A percentile compares a stretch with the other conserved stretches of the same genome.
These are phyloP conservation scores for Fimicolochytrium jonesii DNA, from an alignment of 192 early-diverging fungal genomes.

Conservation along the genomic window DNA sequence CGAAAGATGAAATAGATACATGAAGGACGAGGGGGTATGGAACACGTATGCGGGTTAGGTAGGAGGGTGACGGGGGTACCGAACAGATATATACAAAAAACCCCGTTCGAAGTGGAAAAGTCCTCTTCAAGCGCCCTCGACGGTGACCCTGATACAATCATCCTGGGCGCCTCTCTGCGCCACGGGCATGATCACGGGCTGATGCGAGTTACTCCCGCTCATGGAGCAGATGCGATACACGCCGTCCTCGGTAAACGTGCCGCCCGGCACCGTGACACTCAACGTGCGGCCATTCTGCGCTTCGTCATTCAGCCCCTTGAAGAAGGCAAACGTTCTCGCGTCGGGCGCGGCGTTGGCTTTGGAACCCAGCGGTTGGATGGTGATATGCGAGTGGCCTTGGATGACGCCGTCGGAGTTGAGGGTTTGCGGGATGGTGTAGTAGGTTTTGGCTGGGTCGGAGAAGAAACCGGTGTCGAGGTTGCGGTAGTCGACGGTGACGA, in stretches of 20 bases:
- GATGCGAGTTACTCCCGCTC: conserved; percentile 30
- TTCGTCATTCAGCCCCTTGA: conserved; percentile 39
- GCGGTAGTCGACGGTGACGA: conserved; percentile 19
- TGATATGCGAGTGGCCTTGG: conserved; percentile 47
- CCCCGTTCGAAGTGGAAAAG: too few species aligned
- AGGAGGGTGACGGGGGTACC: too few species aligned
- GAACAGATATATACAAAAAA: too few species aligned
- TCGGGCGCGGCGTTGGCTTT: conserved; percentile 18
- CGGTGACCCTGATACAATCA: too few species aligned
- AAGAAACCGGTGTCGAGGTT: conserved; percentile 43
- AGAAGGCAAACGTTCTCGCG: conserved; percentile 31
- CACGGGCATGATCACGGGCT: conserved; percentile 39
- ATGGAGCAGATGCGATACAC: conserved; percentile 27
- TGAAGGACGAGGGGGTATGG: too few species aligned
- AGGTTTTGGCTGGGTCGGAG: conserved; percentile 25
- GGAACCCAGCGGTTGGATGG: conserved; percentile 23
- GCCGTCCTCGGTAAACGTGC: conserved; percentile 30
- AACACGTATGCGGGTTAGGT: too few species aligned
- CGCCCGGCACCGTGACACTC: conserved; percentile 27
- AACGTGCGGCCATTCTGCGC: conserved; percentile 25
- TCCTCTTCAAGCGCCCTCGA: too few species aligned
- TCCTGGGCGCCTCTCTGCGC: conserved; percentile 42
- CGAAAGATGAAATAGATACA: too few species aligned
- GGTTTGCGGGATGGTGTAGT: conserved; percentile 36
- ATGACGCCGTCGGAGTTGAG: conserved; percentile 35